Evolutionary conservation across 257 asterid genomes (phyloP), one percentile per base, ranked within the genome.

Genomic region (Fraxinus excelsior): DNA sequence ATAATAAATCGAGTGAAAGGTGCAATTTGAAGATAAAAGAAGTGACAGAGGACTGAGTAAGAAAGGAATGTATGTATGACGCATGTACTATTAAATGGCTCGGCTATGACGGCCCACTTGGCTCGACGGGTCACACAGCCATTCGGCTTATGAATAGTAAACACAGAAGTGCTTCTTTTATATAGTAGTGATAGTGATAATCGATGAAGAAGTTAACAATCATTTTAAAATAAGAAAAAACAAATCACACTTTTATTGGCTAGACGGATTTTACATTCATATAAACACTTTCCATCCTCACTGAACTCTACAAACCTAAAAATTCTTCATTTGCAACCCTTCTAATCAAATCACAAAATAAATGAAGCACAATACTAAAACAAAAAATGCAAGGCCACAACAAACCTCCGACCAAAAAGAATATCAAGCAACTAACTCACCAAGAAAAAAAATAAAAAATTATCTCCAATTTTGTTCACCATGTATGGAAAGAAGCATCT

Each of bases 321-420:
- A 70, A 82, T 78, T 84, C 79, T 82, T 87, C 51, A 72, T 81
- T 82, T 68, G 82, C 85, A 86, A 83, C 70, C 69, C 78, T 44
- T 73, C 86, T 87, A 80, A 72, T 80, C 82, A 80, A 80, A 72
- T 80, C 82, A 80, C 69, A 78, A 79, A 56, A 79, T 49, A 79
- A 79, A 82, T 19, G 72, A 74, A 62, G 76, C 75, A 49, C 64
- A 77, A 77, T 32, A 74, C 18, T 65, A n/a, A 42, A 42, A 23
- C 37, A 78, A 81, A 73, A 86, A 67, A 38, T 74, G 83, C 88
- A 89, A 83, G 78, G 89, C 86, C 97, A 81, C 91, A 80, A 80
- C 89, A 86, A 84, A 86, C 89, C 86, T 44, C 71, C 71, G 82
- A 84, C 80, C 81, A 74, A 82, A 90, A 92, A 82, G 86, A 92